phyloP scores from a whole-genome alignment of 495 filamentous ascomycete species.

The Xylaria longipes region DNA sequence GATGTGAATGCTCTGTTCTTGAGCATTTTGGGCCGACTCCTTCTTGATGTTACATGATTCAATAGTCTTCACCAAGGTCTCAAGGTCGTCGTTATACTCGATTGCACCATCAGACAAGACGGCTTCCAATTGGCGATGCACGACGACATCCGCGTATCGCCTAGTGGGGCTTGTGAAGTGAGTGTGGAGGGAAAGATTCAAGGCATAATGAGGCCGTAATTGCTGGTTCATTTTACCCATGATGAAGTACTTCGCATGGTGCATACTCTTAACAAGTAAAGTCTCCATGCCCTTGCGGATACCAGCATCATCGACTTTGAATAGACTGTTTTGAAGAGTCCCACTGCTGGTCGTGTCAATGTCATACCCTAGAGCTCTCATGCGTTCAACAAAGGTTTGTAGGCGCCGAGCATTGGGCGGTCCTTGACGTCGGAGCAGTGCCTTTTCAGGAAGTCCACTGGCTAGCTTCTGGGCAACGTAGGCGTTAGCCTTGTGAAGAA shows the following conservation, averaged over 20 bases:
- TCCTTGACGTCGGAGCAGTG: constrained; percentile 85
- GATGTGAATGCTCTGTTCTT: constrained; percentile 98
- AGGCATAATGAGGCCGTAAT: constrained; percentile 82
- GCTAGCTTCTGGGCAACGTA: constrained; percentile 87
- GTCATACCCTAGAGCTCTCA: constrained; percentile 87
- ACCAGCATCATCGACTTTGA: constrained; percentile 84
- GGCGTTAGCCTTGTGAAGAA: constrained; percentile 87
- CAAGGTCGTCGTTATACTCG: constrained; percentile 89
- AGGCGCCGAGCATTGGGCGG: constrained; percentile 86
- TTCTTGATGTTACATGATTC: constrained; percentile 99
- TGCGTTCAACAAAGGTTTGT: constrained; percentile 88
- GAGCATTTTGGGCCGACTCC: constrained; percentile 94
- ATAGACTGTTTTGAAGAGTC: constrained; percentile 88
- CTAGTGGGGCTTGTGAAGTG: constrained; percentile 97
- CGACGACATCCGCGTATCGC: constrained; percentile 92
- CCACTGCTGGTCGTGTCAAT: constrained; percentile 91
- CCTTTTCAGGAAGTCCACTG: constrained; percentile 84
- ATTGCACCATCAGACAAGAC: constrained; percentile 80
- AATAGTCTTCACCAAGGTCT: constrained; percentile 87
- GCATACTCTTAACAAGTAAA: constrained; percentile 89
- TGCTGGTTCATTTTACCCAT: constrained; percentile 74
- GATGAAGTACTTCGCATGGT: constrained; percentile 93
- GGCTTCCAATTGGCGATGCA: constrained; percentile 92
- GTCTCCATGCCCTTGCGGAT: constrained; percentile 98
- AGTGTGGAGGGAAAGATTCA: constrained; percentile 93